phyloP scores from a whole-genome alignment of 1,284 basidiomycete species.

The Malassezia obtusa region DNA sequence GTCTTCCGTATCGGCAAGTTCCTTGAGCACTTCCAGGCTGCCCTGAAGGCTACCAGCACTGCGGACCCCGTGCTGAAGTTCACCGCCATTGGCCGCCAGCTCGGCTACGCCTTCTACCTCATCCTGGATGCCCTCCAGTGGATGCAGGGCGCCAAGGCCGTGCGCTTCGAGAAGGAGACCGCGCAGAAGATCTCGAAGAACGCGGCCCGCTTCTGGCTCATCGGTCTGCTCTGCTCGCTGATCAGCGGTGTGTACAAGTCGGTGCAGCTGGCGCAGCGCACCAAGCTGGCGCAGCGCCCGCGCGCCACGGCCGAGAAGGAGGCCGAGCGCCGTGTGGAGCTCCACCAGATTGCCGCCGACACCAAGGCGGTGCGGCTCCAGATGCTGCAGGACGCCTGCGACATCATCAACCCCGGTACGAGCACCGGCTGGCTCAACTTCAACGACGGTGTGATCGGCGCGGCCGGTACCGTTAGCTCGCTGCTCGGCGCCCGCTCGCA shows the following conservation, averaged over 20 bases:
- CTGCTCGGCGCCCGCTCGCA: constrained; percentile 43
- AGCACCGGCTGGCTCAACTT: constrained; percentile 67
- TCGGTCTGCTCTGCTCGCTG: constrained; percentile 53
- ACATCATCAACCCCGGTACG: constrained; percentile 80
- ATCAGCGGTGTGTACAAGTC: constrained; percentile 42
- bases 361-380: constrained; percentile 62
- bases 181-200: constrained; percentile 61
- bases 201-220: constrained; percentile 80
- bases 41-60: constrained; percentile 63
- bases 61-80: constrained; percentile 64
- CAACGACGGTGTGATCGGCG: constrained; percentile 62
- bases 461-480: constrained; percentile 39
- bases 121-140: constrained; percentile 45
- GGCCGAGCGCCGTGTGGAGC: constrained; percentile 58
- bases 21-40: constrained; percentile 84
- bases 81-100: constrained; percentile 70
- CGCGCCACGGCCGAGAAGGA: constrained; percentile 58
- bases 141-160: constrained; percentile 44
- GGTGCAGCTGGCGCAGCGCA: constrained; percentile 39
- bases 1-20: constrained; percentile 90
- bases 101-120: constrained; percentile 84
- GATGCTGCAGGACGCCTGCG: constrained; percentile 68
- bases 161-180: constrained; percentile 55
- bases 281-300: constrained; percentile 25
- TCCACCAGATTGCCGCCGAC: constrained; percentile 59